Evolutionary conservation across 2,329 filamentous ascomycete genomes (phyloP), one percentile per base, ranked within the genome.

Genomic region (Dactylellina leptospora): DNA sequence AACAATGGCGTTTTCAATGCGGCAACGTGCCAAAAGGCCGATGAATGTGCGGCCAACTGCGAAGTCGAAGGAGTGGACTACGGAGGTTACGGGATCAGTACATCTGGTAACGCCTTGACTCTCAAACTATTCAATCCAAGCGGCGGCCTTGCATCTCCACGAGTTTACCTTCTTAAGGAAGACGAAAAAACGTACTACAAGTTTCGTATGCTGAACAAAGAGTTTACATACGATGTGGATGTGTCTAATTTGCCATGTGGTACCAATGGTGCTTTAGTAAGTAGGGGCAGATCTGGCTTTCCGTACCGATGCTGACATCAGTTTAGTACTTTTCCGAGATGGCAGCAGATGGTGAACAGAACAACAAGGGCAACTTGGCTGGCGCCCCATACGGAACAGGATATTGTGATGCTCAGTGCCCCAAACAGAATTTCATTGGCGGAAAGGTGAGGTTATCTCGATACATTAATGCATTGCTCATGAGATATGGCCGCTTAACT

Each of bases 41-140:
- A 79, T 53, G 81, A 82, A 0, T 87, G 85, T 71, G 82, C 83
- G 2, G 75, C 81, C 75, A 86, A 86, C 77, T 87, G 85, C 76
- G 80, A 84, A 68, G 80, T 86, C 40, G 81, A 85, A 27, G 84
- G 82, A 6, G 81, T 84, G 33, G 75, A 85, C 77, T 86, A 86
- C 76, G 75, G 78, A 1, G 78, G 78, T 50, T 78, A 79, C 33
- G 82, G 82, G 9, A 80, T 84, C 13, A 79, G 75, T 6, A 80
- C 81, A 0, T 75, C 76, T 3, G 81, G 80, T 3, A 77, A 77
- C 16, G 76, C 77, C 9, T 50, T 83, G 51, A 77, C 76, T 5
- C 74, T 84, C 72, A 48, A 68, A 33, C 33, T 75, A 8, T 56
- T 55, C 54, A 64, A 74, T 25, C 70, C 73, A 8, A 68, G 68